Percentiles rank a stretch among this genome's conserved stretches.
Evolutionary conservation across 305 asterid genomes (phyloP).

Genomic region (Fraxinus baroniana): DNA sequence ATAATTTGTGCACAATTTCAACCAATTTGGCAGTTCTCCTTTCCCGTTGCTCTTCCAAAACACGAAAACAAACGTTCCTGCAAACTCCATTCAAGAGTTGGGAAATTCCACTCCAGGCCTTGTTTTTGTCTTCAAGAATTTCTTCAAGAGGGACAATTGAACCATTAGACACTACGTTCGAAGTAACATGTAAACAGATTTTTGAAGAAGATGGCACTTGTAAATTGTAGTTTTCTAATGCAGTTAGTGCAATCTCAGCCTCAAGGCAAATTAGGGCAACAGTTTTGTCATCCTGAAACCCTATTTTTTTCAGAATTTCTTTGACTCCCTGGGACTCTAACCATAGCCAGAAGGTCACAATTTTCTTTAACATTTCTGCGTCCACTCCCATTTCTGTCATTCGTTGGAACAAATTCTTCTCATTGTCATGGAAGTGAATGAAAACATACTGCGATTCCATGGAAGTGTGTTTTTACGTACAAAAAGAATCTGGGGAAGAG

Average conservation of each 20-base stretch:
- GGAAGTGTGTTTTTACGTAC: not conserved
- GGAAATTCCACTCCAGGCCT: not conserved
- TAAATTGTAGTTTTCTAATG: not conserved
- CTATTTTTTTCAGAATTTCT: not conserved
- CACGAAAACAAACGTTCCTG: not conserved
- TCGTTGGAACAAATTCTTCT: not conserved
- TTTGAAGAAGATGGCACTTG: not conserved
- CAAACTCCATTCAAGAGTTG: not conserved
- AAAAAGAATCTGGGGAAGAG: not conserved
- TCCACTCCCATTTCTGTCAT: not conserved
- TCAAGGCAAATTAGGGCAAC: not conserved
- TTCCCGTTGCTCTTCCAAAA: not conserved
- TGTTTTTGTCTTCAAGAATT: not conserved
- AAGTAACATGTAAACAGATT: not conserved
- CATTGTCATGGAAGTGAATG: not conserved
- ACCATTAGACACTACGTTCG: not conserved
- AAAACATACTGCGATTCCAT: not conserved
- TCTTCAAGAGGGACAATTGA: not conserved
- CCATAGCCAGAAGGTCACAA: constrained; percentile 21
- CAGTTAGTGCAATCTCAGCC: constrained; percentile 8
- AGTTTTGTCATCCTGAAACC: not conserved
- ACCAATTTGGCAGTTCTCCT: not conserved
- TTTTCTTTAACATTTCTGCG: not conserved
- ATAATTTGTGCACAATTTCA: not conserved
- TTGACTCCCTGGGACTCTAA: not conserved